These are phyloP conservation scores for Solidago caesia DNA, from an alignment of 129 eudicot species.

Conservation along the genomic window DNA sequence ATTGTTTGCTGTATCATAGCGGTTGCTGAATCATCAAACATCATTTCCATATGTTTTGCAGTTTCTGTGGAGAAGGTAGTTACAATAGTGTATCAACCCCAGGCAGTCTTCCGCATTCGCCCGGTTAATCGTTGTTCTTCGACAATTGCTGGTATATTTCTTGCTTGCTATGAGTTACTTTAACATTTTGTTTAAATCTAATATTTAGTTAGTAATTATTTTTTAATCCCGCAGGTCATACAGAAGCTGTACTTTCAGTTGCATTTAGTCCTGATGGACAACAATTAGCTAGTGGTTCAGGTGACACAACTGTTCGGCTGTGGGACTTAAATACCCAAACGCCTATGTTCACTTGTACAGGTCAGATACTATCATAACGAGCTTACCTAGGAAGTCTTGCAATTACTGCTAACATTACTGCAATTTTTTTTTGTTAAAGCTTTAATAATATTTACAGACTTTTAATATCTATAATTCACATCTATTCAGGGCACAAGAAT, in stretches of 20 bases:
- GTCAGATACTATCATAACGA: slow-evolving; percentile 36
- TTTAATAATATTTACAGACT: neutral
- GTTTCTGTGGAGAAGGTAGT: slow-evolving; percentile 98
- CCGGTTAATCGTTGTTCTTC: slow-evolving; percentile 98
- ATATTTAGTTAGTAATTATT: neutral
- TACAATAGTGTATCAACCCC: slow-evolving; percentile 90
- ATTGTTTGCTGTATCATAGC: neutral
- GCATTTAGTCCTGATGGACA: slow-evolving; percentile 96
- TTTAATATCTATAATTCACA: neutral
- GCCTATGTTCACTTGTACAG: slow-evolving; percentile 88
- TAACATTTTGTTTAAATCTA: neutral
- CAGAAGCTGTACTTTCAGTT: slow-evolving; percentile 96
- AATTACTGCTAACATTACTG: no score
- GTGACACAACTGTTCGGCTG: slow-evolving; percentile 94
- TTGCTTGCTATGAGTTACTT: neutral
- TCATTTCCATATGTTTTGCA: slow-evolving; percentile 29
- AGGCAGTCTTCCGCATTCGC: slow-evolving; percentile 92
- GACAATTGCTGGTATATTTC: slow-evolving; percentile 76
- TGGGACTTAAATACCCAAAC: slow-evolving; percentile 98
- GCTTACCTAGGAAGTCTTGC: neutral
- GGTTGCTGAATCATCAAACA: slow-evolving; percentile 6
- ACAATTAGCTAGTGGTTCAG: slow-evolving; percentile 96
- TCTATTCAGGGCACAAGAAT: slow-evolving; percentile 77
- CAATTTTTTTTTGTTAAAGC: no score
- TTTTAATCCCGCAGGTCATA: slow-evolving; percentile 60